Base-by-base conservation (phyloP, 2,329 filamentous ascomycete genomes). In the Pseudogymnoascus sp. region DNA sequence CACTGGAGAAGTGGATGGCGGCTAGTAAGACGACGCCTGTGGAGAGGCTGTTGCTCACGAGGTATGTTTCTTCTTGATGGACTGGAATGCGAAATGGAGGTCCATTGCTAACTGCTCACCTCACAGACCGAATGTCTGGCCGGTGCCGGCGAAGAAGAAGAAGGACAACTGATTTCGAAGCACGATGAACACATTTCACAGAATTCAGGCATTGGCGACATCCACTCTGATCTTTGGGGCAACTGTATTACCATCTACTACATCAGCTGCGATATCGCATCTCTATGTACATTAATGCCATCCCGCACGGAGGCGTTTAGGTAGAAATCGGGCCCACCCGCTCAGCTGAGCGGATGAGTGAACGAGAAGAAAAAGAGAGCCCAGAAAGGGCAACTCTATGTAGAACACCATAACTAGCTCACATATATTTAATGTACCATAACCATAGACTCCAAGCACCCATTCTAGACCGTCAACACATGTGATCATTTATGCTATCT, bases 1-100 rank as follows among this genome's bases (percentile, higher is more conserved):
- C 70, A 33, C 66, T 81, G 62, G 63, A 64, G 27, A 67, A 64
- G 37, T 80, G 78, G 78, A 66, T 80, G 36, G 67, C 69, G 45
- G 69, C 70, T 10, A 75, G 72, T 64, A 65, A 74, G 61, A 72
- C 71, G 55, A 64, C 62, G 6, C 61, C 67, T 59, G 60, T 69
- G 25, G 67, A 71, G 64, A 65, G 62, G 59, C 61, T 73, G 35
- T 65, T 75, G 59, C 66, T 74, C 35, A 72, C 69, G 8, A 71
- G 77, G 77, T 71, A 67, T 68, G 61, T 69, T 58, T 39, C 6
- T 10, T 42, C 25, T 10, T 42, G 4, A 1, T 40, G 15, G 0
- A 45, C 5, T 27, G 21, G 21, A 12, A n/a, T 27, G 21, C n/a
- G 13, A 5, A 8, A 15, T 45, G 21, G n/a, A 9, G 21, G 5